Evolutionary conservation across 352 stramenopile species (phyloP), one percentile per base, ranked within the genome.

Genomic region (Pythium scleroteichum): DNA sequence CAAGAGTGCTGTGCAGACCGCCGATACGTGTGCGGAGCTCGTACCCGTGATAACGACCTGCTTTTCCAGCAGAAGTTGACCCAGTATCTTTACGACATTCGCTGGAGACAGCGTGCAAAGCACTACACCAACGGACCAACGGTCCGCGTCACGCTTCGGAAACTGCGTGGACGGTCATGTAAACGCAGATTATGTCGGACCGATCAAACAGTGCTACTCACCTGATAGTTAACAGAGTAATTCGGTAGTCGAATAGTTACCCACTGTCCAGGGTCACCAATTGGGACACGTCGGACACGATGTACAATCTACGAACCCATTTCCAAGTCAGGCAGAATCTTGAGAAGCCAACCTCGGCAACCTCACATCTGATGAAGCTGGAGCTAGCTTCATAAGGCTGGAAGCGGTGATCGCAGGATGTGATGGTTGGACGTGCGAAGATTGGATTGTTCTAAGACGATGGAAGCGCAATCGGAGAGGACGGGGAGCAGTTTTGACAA

Each of bases 11-110:
- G 85, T 88, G 42, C 81, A 93, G 0, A 90, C 68, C 1, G 82
- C 85, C 1, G 85, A 79, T 4, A 91, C 73, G 22, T 85, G 83
- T 10, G 85, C 72, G 0, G 82, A 79, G 48, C 65, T 87, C 20
- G 87, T 73, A 41, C 85, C 75, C 73, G 90, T 87, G 54, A 95
- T 81, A 3, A 86, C 75, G 16, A 95, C 79, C 66, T 93, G 85
- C 59, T 90, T 92, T 49, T 95, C 85, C 0, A 95, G 72, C 14
- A 95, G 59, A 32, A 95, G 58, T 35, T 82, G 76, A 5, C 71
- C 76, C 26, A 95, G 54, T 23, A 91, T 82, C 57, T 88, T 76
- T 24, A 93, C 82, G 42, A 93, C 66, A 29, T 79, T 87, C 46
- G 78, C 67, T 14, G 82, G 73, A 1, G 52, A 49, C n/a, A 93